phyloP scores from a whole-genome alignment of 2,329 filamentous ascomycete genomes.

The Fusarium bactridioides region DNA sequence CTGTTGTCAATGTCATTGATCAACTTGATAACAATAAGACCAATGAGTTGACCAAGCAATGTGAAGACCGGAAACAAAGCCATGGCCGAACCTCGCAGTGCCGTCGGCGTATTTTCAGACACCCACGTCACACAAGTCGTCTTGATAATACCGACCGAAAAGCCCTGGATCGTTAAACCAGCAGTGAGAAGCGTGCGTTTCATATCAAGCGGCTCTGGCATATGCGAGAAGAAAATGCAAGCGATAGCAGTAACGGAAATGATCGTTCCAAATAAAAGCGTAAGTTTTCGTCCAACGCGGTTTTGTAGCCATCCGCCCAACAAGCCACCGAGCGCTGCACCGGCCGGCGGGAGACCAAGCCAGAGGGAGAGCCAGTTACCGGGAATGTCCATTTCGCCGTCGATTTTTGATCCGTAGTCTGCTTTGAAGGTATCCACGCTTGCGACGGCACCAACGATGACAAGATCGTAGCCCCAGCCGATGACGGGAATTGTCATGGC shows the following conservation, averaged over 20 bases:
- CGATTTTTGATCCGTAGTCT: constrained; percentile 40
- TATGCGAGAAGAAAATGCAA: constrained; percentile 42
- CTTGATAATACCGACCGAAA: constrained; percentile 40
- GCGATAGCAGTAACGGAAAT: constrained; percentile 37
- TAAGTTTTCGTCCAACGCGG: constrained; percentile 36
- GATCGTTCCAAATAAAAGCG: constrained; percentile 37
- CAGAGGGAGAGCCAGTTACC: constrained; percentile 42
- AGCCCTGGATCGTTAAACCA: constrained; percentile 40
- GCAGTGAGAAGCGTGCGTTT: constrained; percentile 40
- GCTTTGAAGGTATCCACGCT: constrained; percentile 41
- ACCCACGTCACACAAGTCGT: constrained; percentile 50
- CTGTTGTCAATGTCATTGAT: constrained; percentile 32
- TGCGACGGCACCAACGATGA: constrained; percentile 41
- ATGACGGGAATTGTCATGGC: constrained; percentile 40
- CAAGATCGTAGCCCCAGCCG: constrained; percentile 44
- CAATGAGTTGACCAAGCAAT: constrained; percentile 40
- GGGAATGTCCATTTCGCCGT: constrained; percentile 39
- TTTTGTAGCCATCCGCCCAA: constrained; percentile 43
- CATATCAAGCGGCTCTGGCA: not conserved
- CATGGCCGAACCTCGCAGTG: constrained; percentile 41
- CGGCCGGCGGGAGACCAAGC: constrained; percentile 35
- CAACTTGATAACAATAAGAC: constrained; percentile 33
- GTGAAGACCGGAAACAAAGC: constrained; percentile 42
- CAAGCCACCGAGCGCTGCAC: constrained; percentile 38
- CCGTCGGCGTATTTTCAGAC: constrained; percentile 41